A percentile compares a stretch with the other conserved stretches of the same genome.
Evolutionary conservation across 2,329 filamentous ascomycete species (phyloP).

Genomic region (Escovopsis sp.): DNA sequence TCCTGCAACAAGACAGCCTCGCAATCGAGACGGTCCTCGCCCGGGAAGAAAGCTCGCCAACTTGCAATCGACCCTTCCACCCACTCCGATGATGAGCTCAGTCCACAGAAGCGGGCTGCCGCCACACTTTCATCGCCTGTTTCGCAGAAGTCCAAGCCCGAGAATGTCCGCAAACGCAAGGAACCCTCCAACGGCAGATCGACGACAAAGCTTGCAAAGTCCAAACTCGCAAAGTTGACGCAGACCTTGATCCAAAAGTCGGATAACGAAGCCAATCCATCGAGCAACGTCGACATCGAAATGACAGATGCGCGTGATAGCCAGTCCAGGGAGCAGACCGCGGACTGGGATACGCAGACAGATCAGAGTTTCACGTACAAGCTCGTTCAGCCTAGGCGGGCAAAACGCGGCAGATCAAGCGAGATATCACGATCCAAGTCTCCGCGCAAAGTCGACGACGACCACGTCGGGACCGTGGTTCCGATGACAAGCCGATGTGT

Average conservation of each 20-base stretch:
- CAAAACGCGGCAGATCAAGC: too few species aligned
- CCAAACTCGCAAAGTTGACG: not conserved
- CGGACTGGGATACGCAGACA: slow-evolving; percentile 13
- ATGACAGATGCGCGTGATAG: not conserved
- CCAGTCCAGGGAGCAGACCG: not conserved
- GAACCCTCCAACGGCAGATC: not conserved
- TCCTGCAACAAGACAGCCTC: slow-evolving; percentile 2
- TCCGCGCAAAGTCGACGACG: not conserved
- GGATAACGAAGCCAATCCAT: not conserved
- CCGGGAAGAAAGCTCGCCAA: slow-evolving; percentile 1
- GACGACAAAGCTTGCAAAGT: not conserved
- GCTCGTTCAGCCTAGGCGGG: not conserved
- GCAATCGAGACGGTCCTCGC: slow-evolving; percentile 7
- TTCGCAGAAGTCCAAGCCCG: slow-evolving; percentile 9
- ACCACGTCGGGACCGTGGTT: too few species aligned
- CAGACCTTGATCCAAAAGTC: not conserved
- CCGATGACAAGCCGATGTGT: too few species aligned
- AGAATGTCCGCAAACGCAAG: not conserved
- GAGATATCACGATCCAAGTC: too few species aligned
- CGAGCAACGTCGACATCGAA: not conserved
- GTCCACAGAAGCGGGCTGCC: slow-evolving; percentile 7
- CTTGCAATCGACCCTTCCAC: not conserved
- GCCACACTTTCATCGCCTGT: slow-evolving; percentile 14
- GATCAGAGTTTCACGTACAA: slow-evolving; percentile 21
- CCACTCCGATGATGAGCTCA: slow-evolving; percentile 7